Conservation (phyloP, 306 rosid species). For the Cucumis cinereus region DNA sequence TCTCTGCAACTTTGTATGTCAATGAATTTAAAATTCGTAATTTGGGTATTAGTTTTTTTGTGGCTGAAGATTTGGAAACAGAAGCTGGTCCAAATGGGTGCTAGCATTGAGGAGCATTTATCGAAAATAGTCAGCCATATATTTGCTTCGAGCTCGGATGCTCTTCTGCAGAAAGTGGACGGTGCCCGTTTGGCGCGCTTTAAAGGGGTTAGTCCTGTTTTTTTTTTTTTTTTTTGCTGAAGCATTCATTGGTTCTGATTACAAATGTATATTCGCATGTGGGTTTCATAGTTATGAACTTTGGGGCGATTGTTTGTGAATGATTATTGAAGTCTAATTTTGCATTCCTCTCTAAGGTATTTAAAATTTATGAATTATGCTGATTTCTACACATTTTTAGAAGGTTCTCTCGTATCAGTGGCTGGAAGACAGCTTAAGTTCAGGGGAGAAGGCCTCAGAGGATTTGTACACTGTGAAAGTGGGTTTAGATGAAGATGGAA, state of each 20-base stretch:
- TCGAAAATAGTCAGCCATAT: constrained; percentile 61
- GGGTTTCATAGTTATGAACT: not conserved
- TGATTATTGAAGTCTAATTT: not conserved
- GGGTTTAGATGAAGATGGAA: constrained; percentile 21
- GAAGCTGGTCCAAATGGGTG: constrained; percentile 74
- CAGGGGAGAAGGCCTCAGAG: constrained; percentile 59
- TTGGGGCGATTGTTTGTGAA: not conserved
- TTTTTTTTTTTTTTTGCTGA: not conserved
- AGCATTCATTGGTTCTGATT: not conserved
- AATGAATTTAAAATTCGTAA: not conserved
- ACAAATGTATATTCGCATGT: not conserved
- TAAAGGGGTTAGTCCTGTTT: constrained; percentile 41
- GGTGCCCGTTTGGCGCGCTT: constrained; percentile 48
- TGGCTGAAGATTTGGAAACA: constrained; percentile 72
- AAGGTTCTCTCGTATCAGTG: constrained; percentile 52
- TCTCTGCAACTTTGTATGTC: not conserved
- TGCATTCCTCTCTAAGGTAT: not conserved
- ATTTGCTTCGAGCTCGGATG: constrained; percentile 35
- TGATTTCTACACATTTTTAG: constrained; percentile 21
- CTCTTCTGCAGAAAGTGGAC: constrained; percentile 38
- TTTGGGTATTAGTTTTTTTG: not conserved
- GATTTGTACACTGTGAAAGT: constrained; percentile 38
- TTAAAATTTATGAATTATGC: not conserved
- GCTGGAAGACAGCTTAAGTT: constrained; percentile 76
- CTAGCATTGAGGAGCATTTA: constrained; percentile 37